Evolutionary conservation across 1,139 yeast genomes (phyloP).

Genomic region (Suhomyces coccinellae): DNA sequence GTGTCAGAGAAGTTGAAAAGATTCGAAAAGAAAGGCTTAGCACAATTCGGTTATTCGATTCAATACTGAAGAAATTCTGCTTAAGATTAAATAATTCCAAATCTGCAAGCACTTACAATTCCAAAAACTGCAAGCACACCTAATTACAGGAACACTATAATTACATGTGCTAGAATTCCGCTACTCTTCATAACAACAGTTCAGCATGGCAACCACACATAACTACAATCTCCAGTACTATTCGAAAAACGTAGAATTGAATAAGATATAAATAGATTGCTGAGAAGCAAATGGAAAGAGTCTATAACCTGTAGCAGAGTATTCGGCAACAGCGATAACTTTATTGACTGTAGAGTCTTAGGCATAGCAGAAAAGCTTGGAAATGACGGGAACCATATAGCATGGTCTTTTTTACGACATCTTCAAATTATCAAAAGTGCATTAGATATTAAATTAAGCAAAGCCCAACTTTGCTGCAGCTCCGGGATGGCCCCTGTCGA

Average conservation of each 20-base stretch:
- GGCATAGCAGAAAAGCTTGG: background rate
- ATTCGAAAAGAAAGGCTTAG: no score
- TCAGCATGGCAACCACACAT: background rate
- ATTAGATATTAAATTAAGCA: slow-evolving; percentile 10
- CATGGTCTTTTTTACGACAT: background rate
- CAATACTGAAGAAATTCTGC: no score
- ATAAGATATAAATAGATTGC: background rate
- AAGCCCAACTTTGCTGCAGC: slow-evolving; percentile 19
- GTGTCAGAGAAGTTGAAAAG: no score
- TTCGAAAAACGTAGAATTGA: background rate
- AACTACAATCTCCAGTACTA: no score
- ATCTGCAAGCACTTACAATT: no score
- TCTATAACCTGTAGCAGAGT: background rate
- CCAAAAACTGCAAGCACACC: no score
- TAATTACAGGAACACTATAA: no score
- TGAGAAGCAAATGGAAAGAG: background rate
- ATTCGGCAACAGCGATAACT: background rate
- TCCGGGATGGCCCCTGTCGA: slow-evolving; percentile 18
- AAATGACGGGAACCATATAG: background rate
- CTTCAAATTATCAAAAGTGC: slow-evolving; percentile 3
- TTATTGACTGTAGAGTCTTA: background rate
- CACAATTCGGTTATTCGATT: no score
- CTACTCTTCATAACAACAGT: background rate
- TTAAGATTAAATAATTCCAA: no score
- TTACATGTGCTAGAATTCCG: no score